Percentiles rank a stretch among this genome's conserved stretches.
phyloP scores from a whole-genome alignment of 2,329 filamentous ascomycete genomes.

The Colletotrichum liriopes region DNA sequence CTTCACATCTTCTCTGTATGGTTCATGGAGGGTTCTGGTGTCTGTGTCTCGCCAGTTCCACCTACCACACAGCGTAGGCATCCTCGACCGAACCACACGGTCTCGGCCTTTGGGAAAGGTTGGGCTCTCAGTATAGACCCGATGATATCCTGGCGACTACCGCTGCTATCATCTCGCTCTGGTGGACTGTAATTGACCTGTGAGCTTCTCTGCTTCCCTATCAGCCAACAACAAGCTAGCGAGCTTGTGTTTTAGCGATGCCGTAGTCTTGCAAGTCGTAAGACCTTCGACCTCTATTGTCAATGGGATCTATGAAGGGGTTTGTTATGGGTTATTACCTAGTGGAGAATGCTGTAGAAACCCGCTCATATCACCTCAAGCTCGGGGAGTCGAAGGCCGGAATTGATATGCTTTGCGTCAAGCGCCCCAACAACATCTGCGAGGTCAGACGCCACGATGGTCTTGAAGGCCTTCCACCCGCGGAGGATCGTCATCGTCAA shows the following conservation, averaged over 20 bases:
- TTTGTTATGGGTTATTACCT: neutral
- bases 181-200: conserved; percentile 12
- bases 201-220: neutral
- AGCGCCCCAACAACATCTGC: conserved; percentile 36
- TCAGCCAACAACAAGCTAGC: neutral
- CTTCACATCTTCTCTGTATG: neutral
- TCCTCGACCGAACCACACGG: neutral
- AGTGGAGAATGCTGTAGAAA: conserved; percentile 32
- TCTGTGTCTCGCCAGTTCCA: neutral
- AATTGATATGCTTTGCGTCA: neutral
- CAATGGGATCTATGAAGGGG: neutral
- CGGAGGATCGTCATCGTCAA: too few relatives aligned
- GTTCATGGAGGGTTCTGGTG: neutral
- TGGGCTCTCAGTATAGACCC: neutral
- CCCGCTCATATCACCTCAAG: conserved; percentile 30
- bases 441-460: conserved; percentile 33
- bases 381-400: conserved; percentile 28
- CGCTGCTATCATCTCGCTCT: conserved; percentile 6
- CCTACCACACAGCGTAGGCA: neutral
- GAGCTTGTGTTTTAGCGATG: conserved; percentile 19
- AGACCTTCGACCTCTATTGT: neutral
- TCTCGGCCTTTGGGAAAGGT: neutral
- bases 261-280: neutral
- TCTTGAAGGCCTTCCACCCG: neutral
- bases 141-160: neutral